Conservation (phyloP, 345 rosid genomes). For the Eucalyptus erythrocorys region DNA sequence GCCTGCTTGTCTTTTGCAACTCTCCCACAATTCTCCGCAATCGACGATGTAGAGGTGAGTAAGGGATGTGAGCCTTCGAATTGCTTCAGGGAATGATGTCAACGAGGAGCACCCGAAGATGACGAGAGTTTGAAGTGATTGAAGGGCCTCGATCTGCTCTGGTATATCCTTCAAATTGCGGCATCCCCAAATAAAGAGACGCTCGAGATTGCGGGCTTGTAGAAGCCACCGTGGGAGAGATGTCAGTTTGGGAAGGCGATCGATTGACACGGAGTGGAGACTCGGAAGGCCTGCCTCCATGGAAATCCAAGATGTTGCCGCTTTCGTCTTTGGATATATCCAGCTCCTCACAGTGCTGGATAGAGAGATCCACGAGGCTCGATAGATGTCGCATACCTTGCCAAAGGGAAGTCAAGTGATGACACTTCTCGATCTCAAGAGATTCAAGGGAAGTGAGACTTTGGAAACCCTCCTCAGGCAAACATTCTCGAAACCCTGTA, state of each 20-base stretch:
- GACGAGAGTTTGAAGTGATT: too few species aligned
- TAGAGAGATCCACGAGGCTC: neutral
- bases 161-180: too few species aligned
- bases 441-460: neutral
- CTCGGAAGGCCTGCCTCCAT: too few species aligned
- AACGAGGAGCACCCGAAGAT: fast-evolving
- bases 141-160: neutral
- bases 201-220: fast-evolving
- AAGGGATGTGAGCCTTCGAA: too few species aligned
- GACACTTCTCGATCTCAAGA: conserved; percentile 2
- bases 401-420: neutral
- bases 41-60: fast-evolving
- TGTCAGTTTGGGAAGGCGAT: too few species aligned
- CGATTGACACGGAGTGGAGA: too few species aligned
- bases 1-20: too few species aligned
- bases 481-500: neutral
- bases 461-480: neutral
- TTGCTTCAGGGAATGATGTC: too few species aligned
- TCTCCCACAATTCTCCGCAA: neutral
- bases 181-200: too few species aligned
- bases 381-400: neutral
- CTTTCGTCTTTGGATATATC: too few species aligned
- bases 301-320: too few species aligned
- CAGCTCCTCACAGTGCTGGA: fast-evolving
- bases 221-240: too few species aligned